Percentiles rank a stretch among this genome's conserved stretches.
phyloP scores from a whole-genome alignment of 2,329 filamentous ascomycete genomes.

The Neocatenulostroma microsporum region DNA sequence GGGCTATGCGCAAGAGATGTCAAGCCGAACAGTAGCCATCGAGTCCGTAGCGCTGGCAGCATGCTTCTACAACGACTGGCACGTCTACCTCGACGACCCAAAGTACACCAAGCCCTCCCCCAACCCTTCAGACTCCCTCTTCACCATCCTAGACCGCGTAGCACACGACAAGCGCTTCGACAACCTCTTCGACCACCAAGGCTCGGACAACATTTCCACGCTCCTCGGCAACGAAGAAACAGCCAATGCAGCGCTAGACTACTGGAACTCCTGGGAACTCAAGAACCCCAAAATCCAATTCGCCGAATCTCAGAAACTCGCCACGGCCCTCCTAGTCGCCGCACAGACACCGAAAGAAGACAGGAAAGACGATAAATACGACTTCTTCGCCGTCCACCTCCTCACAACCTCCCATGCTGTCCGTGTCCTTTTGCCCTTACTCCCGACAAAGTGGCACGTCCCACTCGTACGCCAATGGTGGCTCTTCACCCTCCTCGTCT shows the following conservation, averaged over 20 bases:
- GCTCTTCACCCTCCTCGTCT: conserved; percentile 71
- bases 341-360: conserved; percentile 41
- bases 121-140: conserved; percentile 52
- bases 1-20: conserved; percentile 85
- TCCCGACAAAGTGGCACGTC: conserved; percentile 66
- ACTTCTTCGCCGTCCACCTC: conserved; percentile 75
- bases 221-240: conserved; percentile 65
- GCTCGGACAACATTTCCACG: conserved; percentile 55
- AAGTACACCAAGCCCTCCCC: conserved; percentile 60
- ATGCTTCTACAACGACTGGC: conserved; percentile 50
- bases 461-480: conserved; percentile 79
- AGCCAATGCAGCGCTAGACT: conserved; percentile 65
- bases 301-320: conserved; percentile 55
- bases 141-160: conserved; percentile 63
- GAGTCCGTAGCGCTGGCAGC: conserved; percentile 70
- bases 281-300: conserved; percentile 66
- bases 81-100: conserved; percentile 61
- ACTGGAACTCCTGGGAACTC: conserved; percentile 85
- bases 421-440: conserved; percentile 69
- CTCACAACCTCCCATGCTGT: conserved; percentile 83
- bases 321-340: conserved; percentile 53
- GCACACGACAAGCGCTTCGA: conserved; percentile 63
- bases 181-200: conserved; percentile 52
- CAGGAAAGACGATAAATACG: conserved; percentile 51
- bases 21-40: conserved; percentile 76